phyloP scores from a whole-genome alignment of 495 filamentous ascomycete species.

The Cercophora sp. region DNA sequence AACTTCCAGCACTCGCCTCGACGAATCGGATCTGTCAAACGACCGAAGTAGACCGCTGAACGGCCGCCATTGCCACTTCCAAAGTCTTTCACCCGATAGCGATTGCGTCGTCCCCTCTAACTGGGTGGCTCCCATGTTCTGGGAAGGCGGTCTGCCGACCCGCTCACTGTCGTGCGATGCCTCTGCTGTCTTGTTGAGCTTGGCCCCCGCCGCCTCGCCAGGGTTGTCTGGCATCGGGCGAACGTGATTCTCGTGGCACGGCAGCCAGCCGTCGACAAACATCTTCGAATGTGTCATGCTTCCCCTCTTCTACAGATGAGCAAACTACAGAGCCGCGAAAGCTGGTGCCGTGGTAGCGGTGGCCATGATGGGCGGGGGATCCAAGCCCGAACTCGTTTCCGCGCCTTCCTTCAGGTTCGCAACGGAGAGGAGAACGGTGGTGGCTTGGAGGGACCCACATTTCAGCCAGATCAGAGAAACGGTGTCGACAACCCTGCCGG shows the following conservation, averaged over 20 bases:
- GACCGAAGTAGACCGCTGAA: conserved; percentile 2
- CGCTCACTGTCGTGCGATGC: conserved; percentile 25
- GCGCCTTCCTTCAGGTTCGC: no score
- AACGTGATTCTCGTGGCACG: conserved; percentile 10
- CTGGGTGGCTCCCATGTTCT: not conserved
- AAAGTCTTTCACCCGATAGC: conserved; percentile 10
- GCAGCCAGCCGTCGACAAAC: not conserved
- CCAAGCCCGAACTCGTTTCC: no score
- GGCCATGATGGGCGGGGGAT: no score
- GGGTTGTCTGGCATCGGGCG: not conserved
- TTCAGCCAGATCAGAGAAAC: conserved; percentile 18
- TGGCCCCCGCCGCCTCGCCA: not conserved
- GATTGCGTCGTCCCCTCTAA: conserved; percentile 6
- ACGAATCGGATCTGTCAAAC: conserved; percentile 8
- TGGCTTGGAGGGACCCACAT: not conserved
- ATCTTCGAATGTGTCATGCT: no score
- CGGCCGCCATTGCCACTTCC: not conserved
- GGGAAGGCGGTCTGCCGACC: conserved; percentile 25
- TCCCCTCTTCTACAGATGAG: no score
- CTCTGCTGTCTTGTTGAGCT: conserved; percentile 4
- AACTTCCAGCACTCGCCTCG: no score
- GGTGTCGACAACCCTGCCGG: conserved; percentile 16
- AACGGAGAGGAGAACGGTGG: not conserved
- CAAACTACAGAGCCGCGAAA: no score
- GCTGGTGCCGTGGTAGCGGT: no score